Conservation (phyloP, 805 yeast genomes). For the Suhomyces emberorum region DNA sequence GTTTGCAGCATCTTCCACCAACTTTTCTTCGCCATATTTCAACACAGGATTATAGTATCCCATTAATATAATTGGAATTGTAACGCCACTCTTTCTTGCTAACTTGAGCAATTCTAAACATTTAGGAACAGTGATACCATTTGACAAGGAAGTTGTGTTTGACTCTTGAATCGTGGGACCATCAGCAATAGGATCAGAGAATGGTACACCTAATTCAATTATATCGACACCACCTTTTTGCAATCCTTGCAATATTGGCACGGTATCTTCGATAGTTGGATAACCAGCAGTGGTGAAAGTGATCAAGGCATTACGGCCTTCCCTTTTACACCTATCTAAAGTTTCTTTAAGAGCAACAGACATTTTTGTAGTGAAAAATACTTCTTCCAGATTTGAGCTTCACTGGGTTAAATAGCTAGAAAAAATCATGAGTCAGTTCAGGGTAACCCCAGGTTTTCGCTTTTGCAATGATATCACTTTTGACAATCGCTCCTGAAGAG, state of each 20-base stretch:
- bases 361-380: too few species aligned
- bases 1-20: slow-evolving; percentile 70
- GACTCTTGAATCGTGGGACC: slow-evolving; percentile 96
- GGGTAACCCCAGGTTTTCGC: slow-evolving; percentile 19
- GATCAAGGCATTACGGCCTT: slow-evolving; percentile 81
- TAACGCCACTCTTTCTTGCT: slow-evolving; percentile 82
- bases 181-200: slow-evolving; percentile 98
- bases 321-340: slow-evolving; percentile 56
- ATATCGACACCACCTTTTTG: slow-evolving; percentile 96
- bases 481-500: too few species aligned
- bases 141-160: slow-evolving; percentile 74
- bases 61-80: slow-evolving; percentile 89
- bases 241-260: slow-evolving; percentile 80
- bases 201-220: slow-evolving; percentile 93
- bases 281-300: slow-evolving; percentile 93
- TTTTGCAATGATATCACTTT: too few species aligned
- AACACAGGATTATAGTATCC: slow-evolving; percentile 96
- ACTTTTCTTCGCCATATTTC: slow-evolving; percentile 81
- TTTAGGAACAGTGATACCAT: slow-evolving; percentile 70
- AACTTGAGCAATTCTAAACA: slow-evolving; percentile 67
- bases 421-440: slow-evolving; percentile 28
- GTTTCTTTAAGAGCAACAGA: slow-evolving; percentile 56
- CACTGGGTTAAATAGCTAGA: too few species aligned
- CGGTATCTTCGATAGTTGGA: slow-evolving; percentile 84
- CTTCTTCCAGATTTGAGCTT: slow-evolving; percentile 8